phyloP scores from a whole-genome alignment of 2,329 filamentous ascomycete species.

The Teratosphaeria gauchensis region DNA sequence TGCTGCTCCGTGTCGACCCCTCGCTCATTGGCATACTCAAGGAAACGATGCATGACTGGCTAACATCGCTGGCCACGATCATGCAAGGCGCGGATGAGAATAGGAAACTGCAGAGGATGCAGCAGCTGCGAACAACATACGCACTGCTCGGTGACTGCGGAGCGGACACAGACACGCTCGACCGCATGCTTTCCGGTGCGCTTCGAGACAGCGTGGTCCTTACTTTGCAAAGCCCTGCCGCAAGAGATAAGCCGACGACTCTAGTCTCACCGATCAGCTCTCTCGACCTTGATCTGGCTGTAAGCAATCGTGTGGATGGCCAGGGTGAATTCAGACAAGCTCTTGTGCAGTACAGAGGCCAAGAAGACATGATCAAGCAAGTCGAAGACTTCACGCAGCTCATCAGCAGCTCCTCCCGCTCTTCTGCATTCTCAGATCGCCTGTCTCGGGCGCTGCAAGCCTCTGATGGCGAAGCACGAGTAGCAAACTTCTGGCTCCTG shows the following conservation, averaged over 20 bases:
- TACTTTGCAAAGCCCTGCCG: constrained; percentile 29
- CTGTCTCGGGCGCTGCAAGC: constrained; percentile 56
- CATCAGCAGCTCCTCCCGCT: constrained; percentile 8
- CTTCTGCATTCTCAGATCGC: constrained; percentile 43
- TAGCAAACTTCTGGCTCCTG: constrained; percentile 72
- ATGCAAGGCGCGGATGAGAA: constrained; percentile 79
- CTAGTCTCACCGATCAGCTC: constrained; percentile 13
- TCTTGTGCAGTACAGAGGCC: constrained; percentile 18
- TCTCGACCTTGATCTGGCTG: constrained; percentile 10
- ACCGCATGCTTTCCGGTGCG: constrained; percentile 56
- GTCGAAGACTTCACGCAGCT: constrained; percentile 29
- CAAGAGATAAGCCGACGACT: constrained; percentile 13
- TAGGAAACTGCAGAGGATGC: constrained; percentile 61
- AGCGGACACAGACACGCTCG: constrained; percentile 55
- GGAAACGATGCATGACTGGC: constrained; percentile 68
- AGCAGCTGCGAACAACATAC: constrained; percentile 66
- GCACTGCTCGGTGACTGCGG: constrained; percentile 54
- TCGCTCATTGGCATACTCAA: constrained; percentile 57
- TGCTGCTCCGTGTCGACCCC: constrained; percentile 54
- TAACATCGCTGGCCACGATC: constrained; percentile 65
- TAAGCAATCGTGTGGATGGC: neutral
- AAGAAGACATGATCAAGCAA: constrained; percentile 15
- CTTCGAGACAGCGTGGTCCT: constrained; percentile 63
- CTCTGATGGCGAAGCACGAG: constrained; percentile 47
- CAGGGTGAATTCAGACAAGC: constrained; percentile 14